Conservation (phyloP, 2,329 filamentous ascomycete genomes). For the Sphaerulina vaccinii region DNA sequence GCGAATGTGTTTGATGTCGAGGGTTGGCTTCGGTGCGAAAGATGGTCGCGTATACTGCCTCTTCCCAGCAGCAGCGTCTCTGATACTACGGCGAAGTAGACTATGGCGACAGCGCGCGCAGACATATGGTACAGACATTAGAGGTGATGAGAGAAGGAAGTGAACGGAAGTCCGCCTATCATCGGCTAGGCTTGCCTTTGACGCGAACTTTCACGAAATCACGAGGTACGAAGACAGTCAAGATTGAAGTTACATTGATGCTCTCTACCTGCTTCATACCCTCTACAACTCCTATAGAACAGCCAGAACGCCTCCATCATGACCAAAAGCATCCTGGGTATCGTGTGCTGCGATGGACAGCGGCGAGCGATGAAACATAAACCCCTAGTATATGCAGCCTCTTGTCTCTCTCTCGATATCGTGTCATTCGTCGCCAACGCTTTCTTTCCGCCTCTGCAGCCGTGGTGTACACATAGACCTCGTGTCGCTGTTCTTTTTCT, state of each 20-base stretch:
- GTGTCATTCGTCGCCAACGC: conserved; percentile 3
- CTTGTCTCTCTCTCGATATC: conserved; percentile 5
- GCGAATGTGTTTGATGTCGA: conserved; percentile 88
- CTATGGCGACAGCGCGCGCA: conserved; percentile 20
- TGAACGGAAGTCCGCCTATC: neutral
- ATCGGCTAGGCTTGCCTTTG: conserved; percentile 8
- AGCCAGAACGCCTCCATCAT: conserved; percentile 1
- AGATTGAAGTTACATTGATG: neutral
- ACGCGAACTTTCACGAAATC: conserved; percentile 2
- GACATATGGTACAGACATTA: conserved; percentile 20
- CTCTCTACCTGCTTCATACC: neutral
- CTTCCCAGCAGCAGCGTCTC: neutral
- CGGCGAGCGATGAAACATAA: conserved; percentile 12
- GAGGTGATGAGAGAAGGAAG: neutral
- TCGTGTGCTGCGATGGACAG: conserved; percentile 11
- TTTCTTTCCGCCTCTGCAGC: neutral
- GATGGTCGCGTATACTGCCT: conserved; percentile 56
- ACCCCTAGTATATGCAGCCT: conserved; percentile 8
- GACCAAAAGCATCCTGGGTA: conserved; percentile 14
- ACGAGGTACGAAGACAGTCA: neutral
- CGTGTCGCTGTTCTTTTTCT: neutral
- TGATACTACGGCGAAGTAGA: neutral
- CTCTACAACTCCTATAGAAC: neutral
- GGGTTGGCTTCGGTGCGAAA: conserved; percentile 72
- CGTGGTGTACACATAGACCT: neutral